Evolutionary conservation across 768 basidiomycete genomes (phyloP).

Genomic region (Lentinus tigrinus): DNA sequence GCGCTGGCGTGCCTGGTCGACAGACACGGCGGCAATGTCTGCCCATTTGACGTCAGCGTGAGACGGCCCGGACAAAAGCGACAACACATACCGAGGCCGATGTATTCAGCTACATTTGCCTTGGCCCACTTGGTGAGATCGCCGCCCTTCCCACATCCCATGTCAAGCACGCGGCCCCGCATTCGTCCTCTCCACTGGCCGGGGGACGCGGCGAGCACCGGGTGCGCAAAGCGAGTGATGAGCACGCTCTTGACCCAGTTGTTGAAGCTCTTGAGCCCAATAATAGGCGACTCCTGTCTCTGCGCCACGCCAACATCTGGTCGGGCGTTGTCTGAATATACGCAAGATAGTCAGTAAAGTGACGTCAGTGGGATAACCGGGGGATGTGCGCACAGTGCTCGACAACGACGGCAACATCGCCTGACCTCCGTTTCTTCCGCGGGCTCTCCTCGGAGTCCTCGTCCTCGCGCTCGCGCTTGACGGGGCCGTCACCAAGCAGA

Average conservation of each 20-base stretch:
- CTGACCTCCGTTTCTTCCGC: slow-evolving; percentile 44
- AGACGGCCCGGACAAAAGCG: slow-evolving; percentile 24
- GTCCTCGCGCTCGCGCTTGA: slow-evolving; percentile 50
- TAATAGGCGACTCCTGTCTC: slow-evolving; percentile 88
- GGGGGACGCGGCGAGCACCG: slow-evolving; percentile 50
- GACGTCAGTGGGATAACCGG: slow-evolving; percentile 7
- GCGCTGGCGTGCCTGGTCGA: slow-evolving; percentile 83
- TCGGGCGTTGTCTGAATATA: slow-evolving; percentile 76
- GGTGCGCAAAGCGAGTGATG: slow-evolving; percentile 85
- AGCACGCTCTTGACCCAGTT: slow-evolving; percentile 99
- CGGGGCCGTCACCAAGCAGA: slow-evolving; percentile 16
- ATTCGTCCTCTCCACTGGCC: slow-evolving; percentile 30
- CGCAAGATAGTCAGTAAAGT: not conserved
- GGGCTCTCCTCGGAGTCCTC: slow-evolving; percentile 30
- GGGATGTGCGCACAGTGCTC: slow-evolving; percentile 67
- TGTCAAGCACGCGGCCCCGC: slow-evolving; percentile 84
- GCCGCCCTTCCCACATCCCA: slow-evolving; percentile 99
- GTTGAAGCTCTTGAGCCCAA: slow-evolving; percentile 96
- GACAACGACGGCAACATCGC: slow-evolving; percentile 74
- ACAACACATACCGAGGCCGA: slow-evolving; percentile 72
- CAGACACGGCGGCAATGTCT: slow-evolving; percentile 90
- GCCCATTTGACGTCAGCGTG: slow-evolving; percentile 1
- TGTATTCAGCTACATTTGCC: slow-evolving; percentile 74
- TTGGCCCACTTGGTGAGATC: slow-evolving; percentile 95
- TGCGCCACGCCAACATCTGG: slow-evolving; percentile 88